Evolutionary conservation across 2,329 filamentous ascomycete species (phyloP).

Genomic region (Arthrobotrys conoides): DNA sequence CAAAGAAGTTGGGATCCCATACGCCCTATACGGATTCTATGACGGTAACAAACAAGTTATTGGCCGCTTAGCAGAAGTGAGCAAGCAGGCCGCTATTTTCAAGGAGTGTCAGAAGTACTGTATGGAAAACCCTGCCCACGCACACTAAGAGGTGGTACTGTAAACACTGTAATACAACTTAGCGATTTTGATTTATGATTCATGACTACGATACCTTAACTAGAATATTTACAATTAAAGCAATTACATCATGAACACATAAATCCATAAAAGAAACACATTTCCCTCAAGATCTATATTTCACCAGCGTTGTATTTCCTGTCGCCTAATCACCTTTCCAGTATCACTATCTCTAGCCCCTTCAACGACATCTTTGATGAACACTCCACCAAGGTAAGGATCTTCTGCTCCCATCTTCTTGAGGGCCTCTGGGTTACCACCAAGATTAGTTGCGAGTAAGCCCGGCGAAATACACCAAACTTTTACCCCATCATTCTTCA

Average conservation of each 20-base stretch:
- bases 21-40: constrained; percentile 86
- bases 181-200: constrained; percentile 13
- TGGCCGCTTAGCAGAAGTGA: constrained; percentile 81
- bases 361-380: constrained; percentile 68
- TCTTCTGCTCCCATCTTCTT: constrained; percentile 65
- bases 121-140: constrained; percentile 50
- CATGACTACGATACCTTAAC: constrained; percentile 12
- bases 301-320: constrained; percentile 66
- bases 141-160: constrained; percentile 19
- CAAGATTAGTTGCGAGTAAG: constrained; percentile 70
- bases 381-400: constrained; percentile 66
- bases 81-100: constrained; percentile 82
- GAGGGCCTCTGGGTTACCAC: constrained; percentile 64
- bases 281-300: background rate
- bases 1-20: constrained; percentile 83
- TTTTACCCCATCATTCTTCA: constrained; percentile 71
- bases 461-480: constrained; percentile 71
- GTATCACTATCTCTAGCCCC: constrained; percentile 68
- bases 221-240: constrained; percentile 20
- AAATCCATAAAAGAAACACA: background rate
- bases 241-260: background rate
- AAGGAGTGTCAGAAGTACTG: constrained; percentile 77
- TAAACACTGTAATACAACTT: constrained; percentile 37
- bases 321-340: constrained; percentile 66
- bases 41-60: constrained; percentile 87